A percentile compares a stretch with the other conserved stretches of the same genome.
These are phyloP conservation scores for Noccaea bulbosa DNA, from an alignment of 345 rosid species.

Conservation along the genomic window DNA sequence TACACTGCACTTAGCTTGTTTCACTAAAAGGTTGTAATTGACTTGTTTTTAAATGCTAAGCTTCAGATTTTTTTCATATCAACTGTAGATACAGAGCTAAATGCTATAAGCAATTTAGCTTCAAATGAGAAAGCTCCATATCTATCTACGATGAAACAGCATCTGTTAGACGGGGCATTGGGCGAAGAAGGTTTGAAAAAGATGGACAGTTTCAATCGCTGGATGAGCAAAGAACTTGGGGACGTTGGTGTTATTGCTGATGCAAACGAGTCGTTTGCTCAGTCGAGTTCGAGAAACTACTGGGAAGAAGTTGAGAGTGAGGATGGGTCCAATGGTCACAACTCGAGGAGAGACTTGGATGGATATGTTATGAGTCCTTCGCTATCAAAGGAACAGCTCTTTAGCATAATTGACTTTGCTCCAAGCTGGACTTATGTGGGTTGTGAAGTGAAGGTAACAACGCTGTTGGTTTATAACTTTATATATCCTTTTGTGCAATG, in stretches of 20 bases:
- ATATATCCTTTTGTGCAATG: conserved; percentile 1
- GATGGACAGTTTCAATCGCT: conserved; percentile 86
- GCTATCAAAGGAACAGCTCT: conserved; percentile 82
- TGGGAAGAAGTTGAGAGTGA: conserved; percentile 74
- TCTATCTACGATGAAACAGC: conserved; percentile 54
- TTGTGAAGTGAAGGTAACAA: conserved; percentile 68
- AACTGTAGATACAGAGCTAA: conserved; percentile 49
- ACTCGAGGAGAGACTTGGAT: conserved; percentile 57
- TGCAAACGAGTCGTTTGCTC: conserved; percentile 61
- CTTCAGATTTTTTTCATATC: conserved; percentile 30
- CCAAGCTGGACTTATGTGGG: conserved; percentile 83
- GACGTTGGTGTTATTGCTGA: conserved; percentile 84
- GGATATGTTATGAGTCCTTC: conserved; percentile 68
- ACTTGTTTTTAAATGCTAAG: conserved; percentile 24
- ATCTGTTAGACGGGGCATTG: conserved; percentile 52
- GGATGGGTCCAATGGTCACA: conserved; percentile 55
- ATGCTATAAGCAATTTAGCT: conserved; percentile 38
- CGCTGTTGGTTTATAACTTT: conserved; percentile 9
- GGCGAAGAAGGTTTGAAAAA: conserved; percentile 75
- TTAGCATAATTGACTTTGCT: conserved; percentile 77
- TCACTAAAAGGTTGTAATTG: background rate
- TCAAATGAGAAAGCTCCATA: conserved; percentile 58
- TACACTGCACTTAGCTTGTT: conserved; percentile 33
- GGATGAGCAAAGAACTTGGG: conserved; percentile 95
- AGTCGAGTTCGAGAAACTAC: conserved; percentile 59